Evolutionary conservation across 352 stramenopile genomes (phyloP).

Genomic region (Phytophthora multivora): DNA sequence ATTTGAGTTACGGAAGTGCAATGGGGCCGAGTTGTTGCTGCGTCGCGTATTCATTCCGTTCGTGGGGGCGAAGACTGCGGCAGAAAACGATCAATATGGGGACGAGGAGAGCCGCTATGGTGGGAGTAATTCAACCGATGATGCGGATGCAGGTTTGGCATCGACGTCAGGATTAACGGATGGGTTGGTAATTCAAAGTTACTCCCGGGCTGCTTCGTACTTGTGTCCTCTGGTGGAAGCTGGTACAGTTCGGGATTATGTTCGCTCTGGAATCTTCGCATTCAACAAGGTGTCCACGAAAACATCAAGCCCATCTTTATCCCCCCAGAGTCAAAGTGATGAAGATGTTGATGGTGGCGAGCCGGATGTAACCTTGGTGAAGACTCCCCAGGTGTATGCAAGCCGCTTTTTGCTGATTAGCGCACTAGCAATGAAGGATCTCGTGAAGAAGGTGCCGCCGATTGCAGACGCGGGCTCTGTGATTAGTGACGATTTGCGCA

Average conservation of each 20-base stretch:
- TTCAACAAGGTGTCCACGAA: conserved; percentile 30
- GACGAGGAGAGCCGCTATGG: conserved; percentile 67
- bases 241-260: conserved; percentile 52
- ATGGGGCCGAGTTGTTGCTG: conserved; percentile 61
- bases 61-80: conserved; percentile 53
- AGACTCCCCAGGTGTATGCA: conserved; percentile 35
- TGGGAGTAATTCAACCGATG: conserved; percentile 9
- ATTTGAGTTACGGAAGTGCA: conserved; percentile 74
- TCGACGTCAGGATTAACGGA: conserved; percentile 48
- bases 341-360: conserved; percentile 5
- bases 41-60: conserved; percentile 64
- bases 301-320: conserved; percentile 9
- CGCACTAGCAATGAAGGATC: conserved; percentile 68
- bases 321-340: conserved; percentile 18
- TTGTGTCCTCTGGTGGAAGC: conserved; percentile 64
- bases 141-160: conserved; percentile 6
- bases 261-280: conserved; percentile 75
- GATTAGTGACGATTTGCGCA: conserved; percentile 46
- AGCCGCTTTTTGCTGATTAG: conserved; percentile 77
- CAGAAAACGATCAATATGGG: conserved; percentile 76
- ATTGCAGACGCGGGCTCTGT: conserved; percentile 42
- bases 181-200: conserved; percentile 71
- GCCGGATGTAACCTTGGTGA: conserved; percentile 2
- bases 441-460: conserved; percentile 64
- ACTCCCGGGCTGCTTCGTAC: conserved; percentile 77